Conservation (phyloP, 805 yeast species). For the Ogataea kodamae region DNA sequence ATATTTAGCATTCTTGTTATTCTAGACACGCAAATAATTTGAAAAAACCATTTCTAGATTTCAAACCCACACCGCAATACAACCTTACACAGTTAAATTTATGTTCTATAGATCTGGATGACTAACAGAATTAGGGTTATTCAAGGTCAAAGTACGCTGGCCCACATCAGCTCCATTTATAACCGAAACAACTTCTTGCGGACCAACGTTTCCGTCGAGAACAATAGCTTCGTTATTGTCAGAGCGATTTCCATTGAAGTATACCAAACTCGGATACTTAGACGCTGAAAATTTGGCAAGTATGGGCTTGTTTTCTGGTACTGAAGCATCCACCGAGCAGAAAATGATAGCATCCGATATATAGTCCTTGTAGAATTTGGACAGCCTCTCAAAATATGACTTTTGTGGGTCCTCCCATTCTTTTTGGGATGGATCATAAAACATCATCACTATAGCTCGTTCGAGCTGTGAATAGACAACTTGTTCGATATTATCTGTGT, state of each 20-base stretch:
- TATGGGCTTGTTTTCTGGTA: constrained; percentile 26
- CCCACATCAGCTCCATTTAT: constrained; percentile 33
- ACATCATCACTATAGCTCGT: constrained; percentile 30
- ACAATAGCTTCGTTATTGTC: constrained; percentile 14
- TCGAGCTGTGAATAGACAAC: constrained; percentile 13
- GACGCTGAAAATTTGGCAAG: constrained; percentile 28
- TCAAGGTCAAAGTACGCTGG: too few species aligned
- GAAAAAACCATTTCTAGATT: too few species aligned
- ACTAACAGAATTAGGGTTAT: too few species aligned
- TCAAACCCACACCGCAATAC: too few species aligned
- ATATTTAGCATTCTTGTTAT: constrained; percentile 36
- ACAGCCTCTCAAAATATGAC: constrained; percentile 33
- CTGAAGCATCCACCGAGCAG: constrained; percentile 34
- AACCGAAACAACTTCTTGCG: constrained; percentile 25
- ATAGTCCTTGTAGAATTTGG: constrained; percentile 24
- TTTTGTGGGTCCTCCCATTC: constrained; percentile 31
- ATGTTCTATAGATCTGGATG: constrained; percentile 21
- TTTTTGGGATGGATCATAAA: constrained; percentile 37
- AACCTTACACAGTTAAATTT: constrained; percentile 7
- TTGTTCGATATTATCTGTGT: constrained; percentile 16
- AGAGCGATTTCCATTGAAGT: constrained; percentile 20
- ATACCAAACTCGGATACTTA: constrained; percentile 32
- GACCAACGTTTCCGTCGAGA: constrained; percentile 24
- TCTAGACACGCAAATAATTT: constrained; percentile 8
- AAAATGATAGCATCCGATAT: constrained; percentile 25